Evolutionary conservation across 1,139 yeast genomes (phyloP).

Genomic region (Kurtzmaniella quercitrusa): DNA sequence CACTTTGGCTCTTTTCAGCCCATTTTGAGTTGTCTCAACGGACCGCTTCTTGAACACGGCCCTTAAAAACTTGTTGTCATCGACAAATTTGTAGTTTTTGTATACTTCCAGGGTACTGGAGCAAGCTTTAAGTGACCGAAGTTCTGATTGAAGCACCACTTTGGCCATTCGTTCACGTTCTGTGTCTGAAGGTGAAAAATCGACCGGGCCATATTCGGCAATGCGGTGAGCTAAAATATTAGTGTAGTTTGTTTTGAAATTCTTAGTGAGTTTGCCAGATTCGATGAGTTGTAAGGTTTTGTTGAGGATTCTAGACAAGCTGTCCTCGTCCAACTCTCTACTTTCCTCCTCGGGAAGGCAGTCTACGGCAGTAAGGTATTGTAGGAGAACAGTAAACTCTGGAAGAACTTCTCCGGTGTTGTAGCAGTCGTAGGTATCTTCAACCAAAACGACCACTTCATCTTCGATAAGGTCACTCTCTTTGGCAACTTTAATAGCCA

Average conservation of each 20-base stretch:
- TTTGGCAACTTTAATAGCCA: slow-evolving; percentile 24
- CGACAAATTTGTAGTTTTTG: slow-evolving; percentile 36
- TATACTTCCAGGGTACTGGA: slow-evolving; percentile 28
- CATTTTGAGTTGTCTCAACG: slow-evolving; percentile 17
- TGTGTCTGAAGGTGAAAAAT: slow-evolving; percentile 4
- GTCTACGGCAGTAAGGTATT: slow-evolving; percentile 40
- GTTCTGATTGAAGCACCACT: slow-evolving; percentile 53
- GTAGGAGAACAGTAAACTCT: slow-evolving; percentile 53
- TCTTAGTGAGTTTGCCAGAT: slow-evolving; percentile 34
- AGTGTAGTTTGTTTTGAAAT: slow-evolving; percentile 27
- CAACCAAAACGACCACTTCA: slow-evolving; percentile 39
- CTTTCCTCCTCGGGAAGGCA: slow-evolving; percentile 25
- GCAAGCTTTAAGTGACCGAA: slow-evolving; percentile 43
- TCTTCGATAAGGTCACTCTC: slow-evolving; percentile 21
- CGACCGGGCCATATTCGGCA: slow-evolving; percentile 25
- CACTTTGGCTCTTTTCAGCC: slow-evolving; percentile 13
- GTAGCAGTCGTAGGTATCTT: slow-evolving; percentile 62
- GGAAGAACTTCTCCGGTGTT: slow-evolving; percentile 52
- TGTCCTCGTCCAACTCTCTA: slow-evolving; percentile 15
- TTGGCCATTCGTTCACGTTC: slow-evolving; percentile 40
- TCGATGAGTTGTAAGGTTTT: slow-evolving; percentile 48
- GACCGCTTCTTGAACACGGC: slow-evolving; percentile 53
- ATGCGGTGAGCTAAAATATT: slow-evolving; percentile 32
- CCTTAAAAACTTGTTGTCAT: slow-evolving; percentile 54
- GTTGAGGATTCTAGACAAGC: slow-evolving; percentile 39